phyloP scores from a whole-genome alignment of 345 rosid genomes.

The Brassica incana region DNA sequence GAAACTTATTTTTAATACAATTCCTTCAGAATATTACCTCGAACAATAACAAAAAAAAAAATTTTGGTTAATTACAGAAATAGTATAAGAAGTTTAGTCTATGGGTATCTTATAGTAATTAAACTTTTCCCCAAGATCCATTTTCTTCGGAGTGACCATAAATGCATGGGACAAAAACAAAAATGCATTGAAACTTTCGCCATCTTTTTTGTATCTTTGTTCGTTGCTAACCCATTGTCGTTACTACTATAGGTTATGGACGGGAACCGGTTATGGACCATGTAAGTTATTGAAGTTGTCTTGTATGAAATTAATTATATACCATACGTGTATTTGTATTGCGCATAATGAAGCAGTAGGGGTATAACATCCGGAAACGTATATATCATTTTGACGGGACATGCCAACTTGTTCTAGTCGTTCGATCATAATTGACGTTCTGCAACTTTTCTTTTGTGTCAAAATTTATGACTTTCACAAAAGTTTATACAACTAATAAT shows the following conservation, averaged over 20 bases:
- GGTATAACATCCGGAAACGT: conserved; percentile 6
- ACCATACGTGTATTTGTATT: conserved; percentile 17
- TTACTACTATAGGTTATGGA: neutral
- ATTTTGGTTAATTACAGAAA: neutral
- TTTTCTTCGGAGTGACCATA: neutral
- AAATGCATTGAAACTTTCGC: conserved; percentile 8
- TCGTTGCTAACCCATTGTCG: conserved; percentile 13
- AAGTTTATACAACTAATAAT: too few relatives aligned
- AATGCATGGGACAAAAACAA: conserved; percentile 5
- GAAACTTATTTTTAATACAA: neutral
- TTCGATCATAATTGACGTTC: neutral
- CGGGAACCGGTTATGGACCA: conserved; percentile 1
- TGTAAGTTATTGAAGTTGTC: neutral
- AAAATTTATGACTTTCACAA: too few relatives aligned
- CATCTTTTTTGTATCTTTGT: neutral
- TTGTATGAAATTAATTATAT: neutral
- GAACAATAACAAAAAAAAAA: neutral
- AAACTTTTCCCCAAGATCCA: neutral
- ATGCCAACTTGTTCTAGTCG: conserved; percentile 1
- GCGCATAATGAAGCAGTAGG: neutral
- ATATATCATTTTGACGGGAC: neutral
- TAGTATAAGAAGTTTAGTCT: neutral
- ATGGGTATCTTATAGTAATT: neutral
- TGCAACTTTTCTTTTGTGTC: neutral
- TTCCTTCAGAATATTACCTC: neutral